Evolutionary conservation across 1,284 basidiomycete species (phyloP).

Genomic region (Trichosporon asahii): DNA sequence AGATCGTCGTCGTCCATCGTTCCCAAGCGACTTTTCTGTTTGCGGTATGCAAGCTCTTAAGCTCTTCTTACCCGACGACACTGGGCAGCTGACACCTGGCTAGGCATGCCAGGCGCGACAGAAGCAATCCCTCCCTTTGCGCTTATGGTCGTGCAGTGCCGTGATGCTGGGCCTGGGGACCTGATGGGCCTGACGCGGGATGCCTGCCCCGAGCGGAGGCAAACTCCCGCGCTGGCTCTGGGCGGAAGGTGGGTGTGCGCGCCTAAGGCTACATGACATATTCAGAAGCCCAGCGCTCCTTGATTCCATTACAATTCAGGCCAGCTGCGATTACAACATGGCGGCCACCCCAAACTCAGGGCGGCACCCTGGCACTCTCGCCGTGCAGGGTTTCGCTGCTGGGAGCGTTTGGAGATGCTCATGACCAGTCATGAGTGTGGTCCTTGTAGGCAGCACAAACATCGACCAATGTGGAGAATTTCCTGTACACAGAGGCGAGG

Average conservation of each 20-base stretch:
- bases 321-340: not conserved
- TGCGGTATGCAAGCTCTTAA: not conserved
- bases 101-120: not conserved
- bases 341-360: not conserved
- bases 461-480: too few species aligned
- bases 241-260: not conserved
- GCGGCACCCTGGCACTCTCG: not conserved
- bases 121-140: not conserved
- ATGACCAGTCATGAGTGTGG: too few species aligned
- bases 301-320: constrained; percentile 1
- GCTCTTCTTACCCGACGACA: not conserved
- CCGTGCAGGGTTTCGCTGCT: not conserved
- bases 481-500: too few species aligned
- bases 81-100: not conserved
- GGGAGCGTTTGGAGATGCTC: too few species aligned
- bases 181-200: not conserved
- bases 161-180: too few species aligned
- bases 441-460: not conserved
- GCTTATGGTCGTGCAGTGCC: not conserved
- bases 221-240: not conserved
- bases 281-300: not conserved
- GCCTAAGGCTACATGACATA: not conserved
- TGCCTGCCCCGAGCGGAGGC: not conserved
- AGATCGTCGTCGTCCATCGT: not conserved
- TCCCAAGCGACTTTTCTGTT: not conserved